These are phyloP conservation scores for Sugiyamaella mastotermitis DNA, from an alignment of 805 yeast genomes.

Conservation along the genomic window DNA sequence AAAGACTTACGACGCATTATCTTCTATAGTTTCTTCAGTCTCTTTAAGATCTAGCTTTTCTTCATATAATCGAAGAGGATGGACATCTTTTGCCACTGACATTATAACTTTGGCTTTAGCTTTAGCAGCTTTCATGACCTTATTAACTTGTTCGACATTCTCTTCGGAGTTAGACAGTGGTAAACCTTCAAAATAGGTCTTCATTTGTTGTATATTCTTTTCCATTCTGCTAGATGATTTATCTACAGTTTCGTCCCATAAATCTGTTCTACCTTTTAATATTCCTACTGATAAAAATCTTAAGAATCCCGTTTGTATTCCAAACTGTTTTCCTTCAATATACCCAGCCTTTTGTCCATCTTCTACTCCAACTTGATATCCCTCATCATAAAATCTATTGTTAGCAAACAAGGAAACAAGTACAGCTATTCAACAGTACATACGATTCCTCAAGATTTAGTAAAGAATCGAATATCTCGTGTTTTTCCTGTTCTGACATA, in stretches of 20 bases:
- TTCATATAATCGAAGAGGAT: constrained; percentile 30
- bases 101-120: constrained; percentile 56
- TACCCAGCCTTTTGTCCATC: constrained; percentile 56
- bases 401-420: constrained; percentile 5
- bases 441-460: constrained; percentile 54
- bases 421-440: constrained; percentile 4
- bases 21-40: constrained; percentile 32
- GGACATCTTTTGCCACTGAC: constrained; percentile 25
- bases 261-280: constrained; percentile 43
- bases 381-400: constrained; percentile 53
- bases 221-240: constrained; percentile 2
- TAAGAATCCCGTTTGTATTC: constrained; percentile 42
- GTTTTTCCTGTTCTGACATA: too few species aligned
- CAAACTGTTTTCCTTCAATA: constrained; percentile 78
- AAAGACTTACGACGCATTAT: too few species aligned
- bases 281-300: constrained; percentile 60
- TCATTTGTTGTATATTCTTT: constrained; percentile 15
- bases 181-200: constrained; percentile 26
- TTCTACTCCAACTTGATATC: constrained; percentile 63
- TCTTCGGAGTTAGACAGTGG: constrained; percentile 45
- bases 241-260: constrained; percentile 22
- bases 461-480: constrained; percentile 41
- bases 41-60: constrained; percentile 30
- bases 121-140: constrained; percentile 45
- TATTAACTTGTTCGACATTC: constrained; percentile 52